Conservation (phyloP, 1,284 basidiomycete genomes). For the Mycosarcoma mackinlayi region DNA sequence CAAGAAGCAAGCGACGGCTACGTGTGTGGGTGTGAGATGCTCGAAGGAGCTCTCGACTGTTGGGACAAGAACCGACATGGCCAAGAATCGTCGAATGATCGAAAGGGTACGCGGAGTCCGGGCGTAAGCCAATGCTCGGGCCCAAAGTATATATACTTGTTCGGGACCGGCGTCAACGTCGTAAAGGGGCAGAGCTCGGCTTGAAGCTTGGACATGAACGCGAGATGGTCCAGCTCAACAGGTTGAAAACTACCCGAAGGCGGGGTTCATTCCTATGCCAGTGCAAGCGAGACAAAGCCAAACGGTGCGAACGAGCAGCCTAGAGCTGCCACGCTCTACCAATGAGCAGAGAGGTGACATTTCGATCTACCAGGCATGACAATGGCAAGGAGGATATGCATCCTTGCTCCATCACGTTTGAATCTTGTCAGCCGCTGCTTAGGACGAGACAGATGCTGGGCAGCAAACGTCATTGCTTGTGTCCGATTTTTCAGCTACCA, state of each 20-base stretch:
- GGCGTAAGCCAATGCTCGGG: too few species aligned
- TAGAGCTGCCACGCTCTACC: background rate
- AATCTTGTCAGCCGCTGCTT: too few species aligned
- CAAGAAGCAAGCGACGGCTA: conserved; percentile 29
- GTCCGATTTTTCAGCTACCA: too few species aligned
- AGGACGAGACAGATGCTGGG: too few species aligned
- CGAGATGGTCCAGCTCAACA: background rate
- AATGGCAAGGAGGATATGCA: too few species aligned
- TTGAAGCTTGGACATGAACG: background rate
- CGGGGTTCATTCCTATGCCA: background rate
- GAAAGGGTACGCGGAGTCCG: background rate
- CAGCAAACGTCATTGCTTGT: too few species aligned
- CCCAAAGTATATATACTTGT: background rate
- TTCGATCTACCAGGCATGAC: too few species aligned
- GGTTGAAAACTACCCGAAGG: background rate
- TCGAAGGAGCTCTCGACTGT: conserved; percentile 31
- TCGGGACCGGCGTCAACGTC: background rate
- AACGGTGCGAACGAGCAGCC: background rate
- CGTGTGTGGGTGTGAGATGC: conserved; percentile 27
- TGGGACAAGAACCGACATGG: conserved; percentile 31
- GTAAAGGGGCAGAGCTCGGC: too few species aligned
- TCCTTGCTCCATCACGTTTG: too few species aligned
- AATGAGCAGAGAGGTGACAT: background rate
- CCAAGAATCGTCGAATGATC: background rate
- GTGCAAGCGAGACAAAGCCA: background rate